Evolutionary conservation across 371 early-diverging fungal species (phyloP).

Genomic region (Circinella umbellata): DNA sequence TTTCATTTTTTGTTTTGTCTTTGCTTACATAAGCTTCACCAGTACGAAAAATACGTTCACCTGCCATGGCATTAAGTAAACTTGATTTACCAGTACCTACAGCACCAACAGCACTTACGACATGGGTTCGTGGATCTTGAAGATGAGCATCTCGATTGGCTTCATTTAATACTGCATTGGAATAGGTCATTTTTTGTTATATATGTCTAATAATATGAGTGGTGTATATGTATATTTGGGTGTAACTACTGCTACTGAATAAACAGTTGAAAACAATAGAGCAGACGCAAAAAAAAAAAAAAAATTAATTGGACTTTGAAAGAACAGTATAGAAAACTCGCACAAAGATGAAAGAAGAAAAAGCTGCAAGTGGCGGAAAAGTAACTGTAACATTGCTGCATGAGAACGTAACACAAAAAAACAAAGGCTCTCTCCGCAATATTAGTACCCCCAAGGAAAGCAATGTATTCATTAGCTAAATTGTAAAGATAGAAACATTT

Average conservation of each 20-base stretch:
- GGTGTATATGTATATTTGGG: no score
- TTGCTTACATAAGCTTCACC: constrained; percentile 41
- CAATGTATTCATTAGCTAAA: no score
- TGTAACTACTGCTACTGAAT: not conserved
- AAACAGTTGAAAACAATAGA: not conserved
- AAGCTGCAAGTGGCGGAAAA: not conserved
- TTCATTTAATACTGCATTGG: constrained; percentile 21
- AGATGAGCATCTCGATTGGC: constrained; percentile 20
- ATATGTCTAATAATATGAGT: no score
- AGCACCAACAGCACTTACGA: constrained; percentile 46
- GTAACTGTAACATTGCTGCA: not conserved
- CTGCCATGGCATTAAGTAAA: constrained; percentile 51
- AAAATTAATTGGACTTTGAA: not conserved
- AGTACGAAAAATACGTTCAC: constrained; percentile 45
- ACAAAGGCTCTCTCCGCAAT: not conserved
- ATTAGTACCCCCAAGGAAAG: not conserved
- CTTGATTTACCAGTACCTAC: constrained; percentile 57
- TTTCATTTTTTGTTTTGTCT: no score
- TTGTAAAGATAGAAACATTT: no score
- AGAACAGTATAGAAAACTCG: not conserved
- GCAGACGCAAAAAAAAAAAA: not conserved
- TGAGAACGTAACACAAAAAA: not conserved
- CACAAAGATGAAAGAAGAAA: no score
- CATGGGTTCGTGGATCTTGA: constrained; percentile 33
- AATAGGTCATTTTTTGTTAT: constrained; percentile 18